A percentile compares a stretch with the other conserved stretches of the same genome.
Evolutionary conservation across 2,329 filamentous ascomycete genomes (phyloP).

Genomic region (Rhynchosporium agropyri): DNA sequence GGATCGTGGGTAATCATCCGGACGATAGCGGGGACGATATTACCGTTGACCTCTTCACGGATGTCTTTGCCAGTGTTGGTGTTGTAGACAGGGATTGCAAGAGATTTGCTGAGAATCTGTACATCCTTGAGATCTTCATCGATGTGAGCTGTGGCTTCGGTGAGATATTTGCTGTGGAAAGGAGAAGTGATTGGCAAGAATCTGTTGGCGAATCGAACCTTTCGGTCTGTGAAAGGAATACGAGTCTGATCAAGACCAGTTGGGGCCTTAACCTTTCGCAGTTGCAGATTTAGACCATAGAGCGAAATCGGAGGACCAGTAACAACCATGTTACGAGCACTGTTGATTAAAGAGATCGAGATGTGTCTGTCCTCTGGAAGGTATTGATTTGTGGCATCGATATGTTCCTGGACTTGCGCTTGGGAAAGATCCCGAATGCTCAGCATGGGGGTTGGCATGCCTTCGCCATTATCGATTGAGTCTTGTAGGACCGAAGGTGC

Average conservation of each 20-base stretch:
- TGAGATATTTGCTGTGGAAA: conserved; percentile 95
- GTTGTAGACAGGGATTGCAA: conserved; percentile 86
- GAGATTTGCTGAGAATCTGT: conserved; percentile 69
- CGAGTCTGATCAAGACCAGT: conserved; percentile 97
- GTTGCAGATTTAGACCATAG: conserved; percentile 91
- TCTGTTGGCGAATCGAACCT: conserved; percentile 93
- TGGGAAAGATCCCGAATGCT: conserved; percentile 92
- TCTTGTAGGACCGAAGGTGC: conserved; percentile 90
- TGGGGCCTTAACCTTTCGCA: conserved; percentile 95
- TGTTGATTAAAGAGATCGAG: conserved; percentile 93
- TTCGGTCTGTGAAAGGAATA: conserved; percentile 92
- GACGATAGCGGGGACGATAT: conserved; percentile 83
- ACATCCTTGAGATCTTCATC: conserved; percentile 86
- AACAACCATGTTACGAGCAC: conserved; percentile 93
- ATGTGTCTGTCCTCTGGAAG: conserved; percentile 91
- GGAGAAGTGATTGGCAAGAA: conserved; percentile 97
- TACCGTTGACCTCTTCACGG: conserved; percentile 67
- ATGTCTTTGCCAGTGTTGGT: conserved; percentile 89
- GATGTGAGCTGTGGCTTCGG: conserved; percentile 78
- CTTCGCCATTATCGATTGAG: conserved; percentile 91
- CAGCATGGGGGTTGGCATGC: conserved; percentile 94
- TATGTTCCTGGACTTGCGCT: conserved; percentile 90
- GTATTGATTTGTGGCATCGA: conserved; percentile 96
- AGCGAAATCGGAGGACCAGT: conserved; percentile 94
- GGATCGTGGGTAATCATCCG: conserved; percentile 93